A percentile compares a stretch with the other conserved stretches of the same genome.
phyloP scores from a whole-genome alignment of 2,329 filamentous ascomycete species.

The Fusarium torulosum region DNA sequence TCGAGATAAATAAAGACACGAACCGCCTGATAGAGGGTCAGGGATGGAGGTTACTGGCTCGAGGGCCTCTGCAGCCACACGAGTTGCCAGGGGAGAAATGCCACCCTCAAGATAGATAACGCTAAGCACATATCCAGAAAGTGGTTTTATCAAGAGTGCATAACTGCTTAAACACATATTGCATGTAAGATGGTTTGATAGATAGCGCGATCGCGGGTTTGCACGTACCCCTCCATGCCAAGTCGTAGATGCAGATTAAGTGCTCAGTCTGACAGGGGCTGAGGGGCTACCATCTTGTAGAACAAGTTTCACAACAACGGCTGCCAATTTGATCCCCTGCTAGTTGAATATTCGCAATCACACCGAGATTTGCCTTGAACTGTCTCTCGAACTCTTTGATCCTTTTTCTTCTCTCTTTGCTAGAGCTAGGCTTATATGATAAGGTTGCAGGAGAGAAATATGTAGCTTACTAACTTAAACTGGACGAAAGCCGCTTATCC shows the following conservation, averaged over 20 bases:
- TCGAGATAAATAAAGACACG: conserved; percentile 32
- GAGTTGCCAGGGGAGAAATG: conserved; percentile 24
- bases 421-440: conserved; percentile 7
- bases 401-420: background rate
- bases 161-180: conserved; percentile 14
- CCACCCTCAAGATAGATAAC: background rate
- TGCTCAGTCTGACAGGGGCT: conserved; percentile 15
- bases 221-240: conserved; percentile 20
- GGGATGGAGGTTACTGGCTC: conserved; percentile 6
- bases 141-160: conserved; percentile 12
- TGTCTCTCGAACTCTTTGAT: background rate
- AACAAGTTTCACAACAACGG: conserved; percentile 35
- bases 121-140: background rate
- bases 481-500: background rate
- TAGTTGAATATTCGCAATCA: conserved; percentile 11
- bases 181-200: background rate
- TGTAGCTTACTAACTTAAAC: background rate
- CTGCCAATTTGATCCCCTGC: conserved; percentile 25
- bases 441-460: conserved; percentile 3
- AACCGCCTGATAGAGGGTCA: conserved; percentile 23
- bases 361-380: conserved; percentile 21
- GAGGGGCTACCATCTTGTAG: background rate
- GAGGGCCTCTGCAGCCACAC: conserved; percentile 23
- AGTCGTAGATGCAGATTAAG: conserved; percentile 30
- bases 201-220: conserved; percentile 14